Evolutionary conservation across 2,329 filamentous ascomycete genomes (phyloP).

Genomic region (Fusarium robinianum): DNA sequence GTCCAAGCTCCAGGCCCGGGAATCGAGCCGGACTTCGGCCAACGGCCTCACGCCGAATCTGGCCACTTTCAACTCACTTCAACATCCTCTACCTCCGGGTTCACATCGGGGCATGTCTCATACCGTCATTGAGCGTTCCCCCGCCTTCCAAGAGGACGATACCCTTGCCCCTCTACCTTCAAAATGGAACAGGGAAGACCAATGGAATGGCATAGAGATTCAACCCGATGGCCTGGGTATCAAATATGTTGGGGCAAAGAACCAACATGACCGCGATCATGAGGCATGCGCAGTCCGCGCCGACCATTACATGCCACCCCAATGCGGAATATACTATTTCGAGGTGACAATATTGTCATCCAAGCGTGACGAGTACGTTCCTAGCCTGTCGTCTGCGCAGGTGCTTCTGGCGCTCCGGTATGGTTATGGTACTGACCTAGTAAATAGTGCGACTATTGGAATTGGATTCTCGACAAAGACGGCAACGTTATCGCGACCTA

Average conservation of each 20-base stretch:
- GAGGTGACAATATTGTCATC: conserved; percentile 64
- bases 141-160: conserved; percentile 62
- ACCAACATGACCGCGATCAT: conserved; percentile 58
- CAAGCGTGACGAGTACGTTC: conserved; percentile 61
- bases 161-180: conserved; percentile 71
- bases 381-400: not conserved
- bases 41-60: conserved; percentile 47
- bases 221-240: conserved; percentile 74
- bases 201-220: conserved; percentile 73
- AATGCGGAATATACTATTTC: conserved; percentile 94
- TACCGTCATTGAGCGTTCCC: conserved; percentile 79
- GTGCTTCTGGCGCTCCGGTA: not conserved
- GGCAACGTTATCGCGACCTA: conserved; percentile 58
- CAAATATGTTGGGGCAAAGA: conserved; percentile 56
- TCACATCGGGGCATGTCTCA: conserved; percentile 78
- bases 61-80: conserved; percentile 47
- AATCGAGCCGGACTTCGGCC: conserved; percentile 42
- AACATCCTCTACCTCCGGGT: conserved; percentile 47
- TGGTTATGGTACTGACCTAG: conserved; percentile 7
- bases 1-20: conserved; percentile 59
- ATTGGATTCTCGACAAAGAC: conserved; percentile 64
- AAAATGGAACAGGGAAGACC: conserved; percentile 81
- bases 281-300: conserved; percentile 84
- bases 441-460: conserved; percentile 60
- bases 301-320: conserved; percentile 82